phyloP scores from a whole-genome alignment of 2,329 filamentous ascomycete genomes.

The Magnaporthales sp. region DNA sequence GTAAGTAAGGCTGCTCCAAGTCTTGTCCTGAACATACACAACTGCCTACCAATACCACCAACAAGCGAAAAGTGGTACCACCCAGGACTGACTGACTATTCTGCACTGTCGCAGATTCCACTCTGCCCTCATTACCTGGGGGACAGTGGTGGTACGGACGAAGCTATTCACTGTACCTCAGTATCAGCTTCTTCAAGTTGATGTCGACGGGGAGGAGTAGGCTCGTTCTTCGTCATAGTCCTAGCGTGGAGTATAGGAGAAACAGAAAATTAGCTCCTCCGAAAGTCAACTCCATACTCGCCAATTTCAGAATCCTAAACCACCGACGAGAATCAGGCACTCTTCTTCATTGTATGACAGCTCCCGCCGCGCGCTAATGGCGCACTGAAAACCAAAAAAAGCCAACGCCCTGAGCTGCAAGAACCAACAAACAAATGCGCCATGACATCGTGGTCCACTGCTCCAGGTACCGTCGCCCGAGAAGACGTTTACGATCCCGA shows the following conservation, averaged over 20 bases:
- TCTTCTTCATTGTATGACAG: neutral
- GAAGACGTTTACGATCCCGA: slow-evolving; percentile 34
- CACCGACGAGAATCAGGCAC: neutral
- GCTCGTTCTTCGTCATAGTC: neutral
- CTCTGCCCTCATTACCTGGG: neutral
- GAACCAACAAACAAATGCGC: slow-evolving; percentile 21
- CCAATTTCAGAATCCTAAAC: neutral
- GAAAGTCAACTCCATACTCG: neutral
- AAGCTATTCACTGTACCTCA: neutral
- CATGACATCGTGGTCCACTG: slow-evolving; percentile 30
- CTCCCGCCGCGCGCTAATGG: slow-evolving; percentile 16
- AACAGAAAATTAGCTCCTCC: neutral
- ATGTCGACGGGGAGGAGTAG: neutral
- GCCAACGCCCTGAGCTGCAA: slow-evolving; percentile 5
- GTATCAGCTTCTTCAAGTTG: neutral
- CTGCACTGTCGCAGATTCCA: neutral
- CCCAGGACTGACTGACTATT: neutral
- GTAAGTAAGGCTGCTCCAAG: neutral
- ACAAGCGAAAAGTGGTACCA: neutral
- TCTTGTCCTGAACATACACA: neutral
- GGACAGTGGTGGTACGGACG: neutral
- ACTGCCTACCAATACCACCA: neutral
- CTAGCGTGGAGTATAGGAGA: neutral
- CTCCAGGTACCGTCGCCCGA: slow-evolving; percentile 9
- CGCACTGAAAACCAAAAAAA: slow-evolving; percentile 16